These are phyloP conservation scores for Ilyonectria robusta DNA, from an alignment of 2,329 filamentous ascomycete species.

Conservation along the genomic window DNA sequence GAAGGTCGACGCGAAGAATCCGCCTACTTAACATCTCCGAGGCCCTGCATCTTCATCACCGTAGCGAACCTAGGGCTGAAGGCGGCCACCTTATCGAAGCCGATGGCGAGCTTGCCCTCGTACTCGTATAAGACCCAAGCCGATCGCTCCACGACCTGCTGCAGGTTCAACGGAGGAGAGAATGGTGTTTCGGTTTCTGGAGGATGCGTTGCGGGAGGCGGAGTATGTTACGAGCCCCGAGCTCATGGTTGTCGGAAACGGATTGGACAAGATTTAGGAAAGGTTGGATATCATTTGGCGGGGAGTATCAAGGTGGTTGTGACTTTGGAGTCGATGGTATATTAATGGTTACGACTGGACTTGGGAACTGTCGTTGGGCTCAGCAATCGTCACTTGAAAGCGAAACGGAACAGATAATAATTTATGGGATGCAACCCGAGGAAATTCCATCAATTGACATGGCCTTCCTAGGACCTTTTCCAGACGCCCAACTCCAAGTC, in stretches of 20 bases:
- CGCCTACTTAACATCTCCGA: too few species aligned
- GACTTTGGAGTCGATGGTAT: constrained; percentile 11
- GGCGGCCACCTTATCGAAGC: too few species aligned
- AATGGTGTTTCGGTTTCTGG: constrained; percentile 24
- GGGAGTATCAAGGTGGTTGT: constrained; percentile 27
- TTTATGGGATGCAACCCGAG: constrained; percentile 27
- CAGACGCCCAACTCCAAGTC: constrained; percentile 51
- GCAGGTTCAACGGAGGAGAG: constrained; percentile 22
- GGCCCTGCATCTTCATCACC: too few species aligned
- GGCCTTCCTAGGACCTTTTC: constrained; percentile 47
- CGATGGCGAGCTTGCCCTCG: too few species aligned
- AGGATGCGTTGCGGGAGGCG: constrained; percentile 6
- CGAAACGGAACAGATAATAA: constrained; percentile 18
- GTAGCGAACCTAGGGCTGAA: too few species aligned
- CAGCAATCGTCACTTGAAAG: constrained; percentile 12
- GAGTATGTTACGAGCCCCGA: constrained; percentile 12
- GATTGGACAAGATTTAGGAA: constrained; percentile 24
- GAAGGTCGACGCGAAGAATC: too few species aligned
- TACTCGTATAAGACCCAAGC: neutral
- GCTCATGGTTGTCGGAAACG: constrained; percentile 23
- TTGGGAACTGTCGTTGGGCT: neutral
- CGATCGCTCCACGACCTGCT: neutral
- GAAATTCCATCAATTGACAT: constrained; percentile 46
- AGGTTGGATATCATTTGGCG: constrained; percentile 10
- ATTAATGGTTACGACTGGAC: neutral